Conservation (phyloP, 2,329 filamentous ascomycete genomes). For the Paraphoma chrysanthemicola region DNA sequence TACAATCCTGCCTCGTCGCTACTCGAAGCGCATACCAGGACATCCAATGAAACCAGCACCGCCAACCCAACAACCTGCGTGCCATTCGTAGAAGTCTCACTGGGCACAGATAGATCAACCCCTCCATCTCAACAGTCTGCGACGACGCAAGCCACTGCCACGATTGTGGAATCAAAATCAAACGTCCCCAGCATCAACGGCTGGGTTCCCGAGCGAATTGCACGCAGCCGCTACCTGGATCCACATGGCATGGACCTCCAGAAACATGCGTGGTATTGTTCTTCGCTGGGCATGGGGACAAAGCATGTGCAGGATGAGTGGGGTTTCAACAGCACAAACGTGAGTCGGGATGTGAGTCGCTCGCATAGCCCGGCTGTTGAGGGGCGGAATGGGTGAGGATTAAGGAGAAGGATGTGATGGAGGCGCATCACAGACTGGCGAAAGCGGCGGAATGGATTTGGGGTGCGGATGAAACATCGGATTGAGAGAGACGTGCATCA, state of each 20-base stretch:
- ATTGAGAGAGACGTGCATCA: too few relatives aligned
- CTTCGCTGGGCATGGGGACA: not conserved
- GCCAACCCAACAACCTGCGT: too few relatives aligned
- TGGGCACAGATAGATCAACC: not conserved
- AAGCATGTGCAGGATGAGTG: not conserved
- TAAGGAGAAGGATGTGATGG: not conserved
- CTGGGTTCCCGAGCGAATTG: not conserved
- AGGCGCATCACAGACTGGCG: too few relatives aligned
- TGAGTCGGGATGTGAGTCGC: not conserved
- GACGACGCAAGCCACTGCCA: not conserved
- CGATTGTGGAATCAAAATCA: not conserved
- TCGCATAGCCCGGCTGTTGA: not conserved
- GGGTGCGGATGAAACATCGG: too few relatives aligned
- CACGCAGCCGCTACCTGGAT: not conserved
- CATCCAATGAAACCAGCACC: too few relatives aligned
- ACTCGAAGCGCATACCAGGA: too few relatives aligned
- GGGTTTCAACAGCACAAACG: not conserved
- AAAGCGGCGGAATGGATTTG: too few relatives aligned
- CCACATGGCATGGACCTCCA: not conserved
- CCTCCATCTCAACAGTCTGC: not conserved
- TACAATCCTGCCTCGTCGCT: too few relatives aligned
- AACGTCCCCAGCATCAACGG: not conserved
- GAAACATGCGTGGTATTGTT: not conserved
- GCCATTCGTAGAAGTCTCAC: too few relatives aligned
- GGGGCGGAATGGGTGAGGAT: not conserved